phyloP scores from a whole-genome alignment of 169 alveolate genomes.

The Theileria sp. region DNA sequence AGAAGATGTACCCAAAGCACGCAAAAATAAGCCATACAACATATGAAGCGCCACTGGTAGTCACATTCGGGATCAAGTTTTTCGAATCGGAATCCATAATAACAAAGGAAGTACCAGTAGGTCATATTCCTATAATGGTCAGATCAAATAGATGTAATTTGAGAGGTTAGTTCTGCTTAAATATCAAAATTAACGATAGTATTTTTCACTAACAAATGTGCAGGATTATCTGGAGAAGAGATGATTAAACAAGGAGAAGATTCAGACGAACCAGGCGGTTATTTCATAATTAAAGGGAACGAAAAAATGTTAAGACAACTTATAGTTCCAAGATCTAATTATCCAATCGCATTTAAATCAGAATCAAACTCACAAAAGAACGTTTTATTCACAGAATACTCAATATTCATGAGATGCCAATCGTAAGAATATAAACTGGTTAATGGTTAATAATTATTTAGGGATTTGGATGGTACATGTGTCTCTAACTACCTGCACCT shows the following conservation, averaged over 20 bases:
- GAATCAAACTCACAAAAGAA: slow-evolving; percentile 59
- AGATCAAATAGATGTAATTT: slow-evolving; percentile 92
- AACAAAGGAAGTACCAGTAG: slow-evolving; percentile 82
- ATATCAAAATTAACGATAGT: no score
- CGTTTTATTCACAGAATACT: slow-evolving; percentile 71
- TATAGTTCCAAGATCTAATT: slow-evolving; percentile 76
- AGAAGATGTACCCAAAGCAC: slow-evolving; percentile 82
- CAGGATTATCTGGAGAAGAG: slow-evolving; percentile 86
- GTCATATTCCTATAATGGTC: slow-evolving; percentile 97
- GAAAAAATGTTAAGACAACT: slow-evolving; percentile 96
- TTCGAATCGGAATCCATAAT: slow-evolving; percentile 72
- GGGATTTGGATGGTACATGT: slow-evolving; percentile 73
- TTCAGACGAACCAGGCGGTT: slow-evolving; percentile 97
- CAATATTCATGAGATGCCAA: slow-evolving; percentile 72
- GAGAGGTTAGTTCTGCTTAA: slow-evolving; percentile 60
- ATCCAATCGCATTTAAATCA: slow-evolving; percentile 69
- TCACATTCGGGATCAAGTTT: slow-evolving; percentile 79
- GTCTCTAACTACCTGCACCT: slow-evolving; percentile 69
- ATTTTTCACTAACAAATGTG: no score
- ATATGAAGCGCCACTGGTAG: slow-evolving; percentile 90
- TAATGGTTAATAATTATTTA: background rate
- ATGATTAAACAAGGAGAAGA: slow-evolving; percentile 95
- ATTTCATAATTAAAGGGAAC: slow-evolving; percentile 96
- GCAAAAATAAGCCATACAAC: slow-evolving; percentile 88
- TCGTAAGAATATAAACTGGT: slow-evolving; percentile 49